A percentile compares a stretch with the other conserved stretches of the same genome.
Conservation (phyloP, 345 rosid genomes). For the Cardiospermum halicacabum region DNA sequence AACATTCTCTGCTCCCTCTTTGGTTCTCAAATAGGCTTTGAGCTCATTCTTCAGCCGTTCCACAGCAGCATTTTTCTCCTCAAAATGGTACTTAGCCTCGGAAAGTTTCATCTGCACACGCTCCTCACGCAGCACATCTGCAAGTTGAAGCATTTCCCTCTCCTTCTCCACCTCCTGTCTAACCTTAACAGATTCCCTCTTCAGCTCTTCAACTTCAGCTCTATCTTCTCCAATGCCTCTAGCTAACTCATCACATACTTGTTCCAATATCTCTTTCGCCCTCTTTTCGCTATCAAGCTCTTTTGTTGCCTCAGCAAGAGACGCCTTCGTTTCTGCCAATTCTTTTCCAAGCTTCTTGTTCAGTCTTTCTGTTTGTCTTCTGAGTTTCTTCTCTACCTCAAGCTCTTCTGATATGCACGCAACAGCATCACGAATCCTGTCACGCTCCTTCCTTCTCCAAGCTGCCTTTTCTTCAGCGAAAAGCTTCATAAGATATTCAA, state of each 20-base stretch:
- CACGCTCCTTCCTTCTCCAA: conserved; percentile 55
- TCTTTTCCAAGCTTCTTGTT: conserved; percentile 84
- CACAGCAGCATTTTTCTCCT: conserved; percentile 81
- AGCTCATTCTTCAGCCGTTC: conserved; percentile 64
- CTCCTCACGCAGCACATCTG: conserved; percentile 89
- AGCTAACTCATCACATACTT: conserved; percentile 83
- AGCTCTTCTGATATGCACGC: conserved; percentile 61
- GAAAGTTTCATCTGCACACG: conserved; percentile 95
- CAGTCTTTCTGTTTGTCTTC: conserved; percentile 67
- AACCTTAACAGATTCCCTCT: conserved; percentile 53
- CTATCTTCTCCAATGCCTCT: conserved; percentile 71
- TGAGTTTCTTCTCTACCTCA: conserved; percentile 62
- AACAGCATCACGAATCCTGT: conserved; percentile 39
- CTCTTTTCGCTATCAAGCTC: conserved; percentile 75
- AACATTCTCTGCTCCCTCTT: conserved; percentile 23
- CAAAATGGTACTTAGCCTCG: conserved; percentile 77
- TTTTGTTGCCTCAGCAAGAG: conserved; percentile 35
- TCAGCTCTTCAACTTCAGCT: conserved; percentile 52
- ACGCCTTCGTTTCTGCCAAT: conserved; percentile 48
- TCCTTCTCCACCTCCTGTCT: conserved; percentile 85
- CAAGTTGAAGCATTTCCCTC: conserved; percentile 92
- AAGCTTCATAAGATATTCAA: conserved; percentile 39
- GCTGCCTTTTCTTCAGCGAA: conserved; percentile 61
- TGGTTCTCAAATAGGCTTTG: conserved; percentile 44
- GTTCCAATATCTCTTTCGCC: conserved; percentile 77